Percentiles rank a stretch among this genome's conserved stretches.
Evolutionary conservation across 257 asterid genomes (phyloP).

Genomic region (Osmanthus fragrans): DNA sequence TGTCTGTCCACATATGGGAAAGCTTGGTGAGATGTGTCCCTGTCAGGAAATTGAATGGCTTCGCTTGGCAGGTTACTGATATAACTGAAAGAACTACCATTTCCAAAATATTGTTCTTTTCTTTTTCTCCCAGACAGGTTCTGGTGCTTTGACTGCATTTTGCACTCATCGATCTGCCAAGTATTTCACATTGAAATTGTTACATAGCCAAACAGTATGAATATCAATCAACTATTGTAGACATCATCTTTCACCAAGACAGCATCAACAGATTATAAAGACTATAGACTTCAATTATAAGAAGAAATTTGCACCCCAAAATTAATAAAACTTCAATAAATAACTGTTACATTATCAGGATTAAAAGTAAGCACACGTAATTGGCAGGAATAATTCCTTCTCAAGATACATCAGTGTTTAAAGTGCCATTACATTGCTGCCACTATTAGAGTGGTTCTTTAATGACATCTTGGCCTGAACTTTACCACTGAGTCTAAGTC

Average conservation of each 20-base stretch:
- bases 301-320: not conserved
- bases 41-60: conserved; percentile 36
- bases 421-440: conserved; percentile 38
- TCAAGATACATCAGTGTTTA: no score
- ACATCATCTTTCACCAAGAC: not conserved
- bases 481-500: conserved; percentile 26
- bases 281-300: not conserved
- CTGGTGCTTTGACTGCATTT: conserved; percentile 44
- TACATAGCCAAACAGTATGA: not conserved
- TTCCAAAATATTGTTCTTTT: conserved; percentile 36
- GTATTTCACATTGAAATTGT: conserved; percentile 22
- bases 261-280: not conserved
- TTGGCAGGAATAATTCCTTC: not conserved
- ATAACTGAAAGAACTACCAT: conserved; percentile 32
- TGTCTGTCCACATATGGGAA: conserved; percentile 33
- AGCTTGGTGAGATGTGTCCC: conserved; percentile 36
- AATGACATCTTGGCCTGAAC: conserved; percentile 25
- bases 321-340: not conserved
- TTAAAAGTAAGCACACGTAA: not conserved
- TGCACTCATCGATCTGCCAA: conserved; percentile 50
- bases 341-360: conserved; percentile 7
- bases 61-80: conserved; percentile 39
- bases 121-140: conserved; percentile 41
- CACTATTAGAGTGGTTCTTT: conserved; percentile 29
- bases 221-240: not conserved